A percentile compares a stretch with the other conserved stretches of the same genome.
These are phyloP conservation scores for Euphorbia pulcherrima DNA, from an alignment of 345 rosid genomes.

Conservation along the genomic window DNA sequence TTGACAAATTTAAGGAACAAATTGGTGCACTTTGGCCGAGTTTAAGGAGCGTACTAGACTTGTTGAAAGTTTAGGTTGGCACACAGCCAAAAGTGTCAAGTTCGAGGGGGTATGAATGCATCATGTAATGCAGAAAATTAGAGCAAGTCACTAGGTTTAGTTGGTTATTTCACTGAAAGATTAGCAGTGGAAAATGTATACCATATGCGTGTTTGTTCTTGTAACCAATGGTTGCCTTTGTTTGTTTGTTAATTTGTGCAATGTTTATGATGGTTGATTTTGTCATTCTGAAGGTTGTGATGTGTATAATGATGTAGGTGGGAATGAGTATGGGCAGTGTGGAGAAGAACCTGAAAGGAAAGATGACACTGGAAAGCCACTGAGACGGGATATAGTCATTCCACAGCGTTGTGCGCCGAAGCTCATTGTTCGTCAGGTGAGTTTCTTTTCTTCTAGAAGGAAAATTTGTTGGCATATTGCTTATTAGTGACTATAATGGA, in stretches of 20 bases:
- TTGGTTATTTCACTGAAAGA: background rate
- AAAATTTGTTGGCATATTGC: background rate
- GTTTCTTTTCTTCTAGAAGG: constrained; percentile 6
- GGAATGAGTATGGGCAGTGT: constrained; percentile 98
- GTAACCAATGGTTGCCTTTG: background rate
- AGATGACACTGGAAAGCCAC: constrained; percentile 72
- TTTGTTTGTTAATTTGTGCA: background rate
- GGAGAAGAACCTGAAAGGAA: constrained; percentile 94
- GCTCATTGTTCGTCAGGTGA: constrained; percentile 87
- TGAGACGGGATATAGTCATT: constrained; percentile 82
- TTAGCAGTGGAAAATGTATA: background rate
- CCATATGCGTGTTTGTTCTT: background rate
- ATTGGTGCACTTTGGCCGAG: too few relatives aligned
- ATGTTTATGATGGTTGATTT: constrained; percentile 1
- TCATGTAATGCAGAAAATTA: background rate
- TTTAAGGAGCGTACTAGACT: too few relatives aligned
- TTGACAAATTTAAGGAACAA: too few relatives aligned
- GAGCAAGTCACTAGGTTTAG: background rate
- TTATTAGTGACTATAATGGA: background rate
- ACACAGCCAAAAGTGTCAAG: too few relatives aligned
- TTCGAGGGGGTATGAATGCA: too few relatives aligned
- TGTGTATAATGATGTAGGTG: constrained; percentile 47
- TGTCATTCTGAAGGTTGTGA: constrained; percentile 13
- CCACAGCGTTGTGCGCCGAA: constrained; percentile 93
- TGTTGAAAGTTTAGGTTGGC: too few relatives aligned